Evolutionary conservation across 1,139 yeast genomes (phyloP), one percentile per base, ranked within the genome.

Genomic region (Geotrichum aggregatum): DNA sequence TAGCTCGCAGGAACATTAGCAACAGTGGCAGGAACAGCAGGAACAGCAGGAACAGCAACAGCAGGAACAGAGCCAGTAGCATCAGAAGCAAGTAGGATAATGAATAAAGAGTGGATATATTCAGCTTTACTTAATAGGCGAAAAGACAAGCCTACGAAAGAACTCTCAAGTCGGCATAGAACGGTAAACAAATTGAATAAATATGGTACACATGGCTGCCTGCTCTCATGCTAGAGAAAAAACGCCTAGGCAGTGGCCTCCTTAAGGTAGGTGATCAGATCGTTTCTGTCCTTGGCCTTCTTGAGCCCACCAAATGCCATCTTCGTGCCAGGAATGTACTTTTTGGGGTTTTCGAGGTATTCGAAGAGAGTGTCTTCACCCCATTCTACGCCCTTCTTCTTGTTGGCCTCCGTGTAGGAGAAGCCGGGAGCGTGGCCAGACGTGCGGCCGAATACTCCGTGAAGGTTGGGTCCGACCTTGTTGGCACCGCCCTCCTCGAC

Each of bases 221-320:
- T 13, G 11, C n/a, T n/a, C n/a, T n/a, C n/a, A 18, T 21, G 14
- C 3, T 7, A 51, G 34, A 46, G 16, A 10, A 8, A 22, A 13
- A 5, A 18, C 24, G 24, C 41, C 65, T 67, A 69, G 47, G 69
- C 67, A 73, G 87, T 76, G 63, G 96, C 95, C 59, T 74, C 73
- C 65, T 77, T 80, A 78, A 91, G 82, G 86, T 88, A 92, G 66
- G 98, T 81, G 68, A 92, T 76, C 74, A 92, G 79, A 74, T 92
- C 98, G 77, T 88, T 87, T 84, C 98, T 88, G 81, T 92, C 98
- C 86, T 89, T 92, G 63, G 91, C 83, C 83, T 92, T 92, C 92
- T 92, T 92, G 76, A 92, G 84, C 78, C 98, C 98, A 78, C 97
- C 98, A 69, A 92, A 92, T 63, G 98, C 98, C 98, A 92, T 92